Conservation (phyloP, 2,329 filamentous ascomycete genomes). For the Fusarium phyllophilum region DNA sequence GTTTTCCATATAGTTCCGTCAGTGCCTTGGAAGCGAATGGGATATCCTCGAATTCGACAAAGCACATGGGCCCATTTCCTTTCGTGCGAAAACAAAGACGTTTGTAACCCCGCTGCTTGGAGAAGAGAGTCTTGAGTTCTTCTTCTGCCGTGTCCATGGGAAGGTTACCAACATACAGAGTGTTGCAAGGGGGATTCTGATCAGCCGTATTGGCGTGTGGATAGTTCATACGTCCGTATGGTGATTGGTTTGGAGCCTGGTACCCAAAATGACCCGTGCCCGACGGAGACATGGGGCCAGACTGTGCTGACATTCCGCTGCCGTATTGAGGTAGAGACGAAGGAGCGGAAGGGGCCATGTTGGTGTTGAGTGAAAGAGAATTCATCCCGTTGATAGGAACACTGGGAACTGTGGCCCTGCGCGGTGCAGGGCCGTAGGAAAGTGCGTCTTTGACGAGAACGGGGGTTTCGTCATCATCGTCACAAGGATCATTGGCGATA, state of each 20-base stretch:
- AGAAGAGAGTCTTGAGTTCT: slow-evolving; percentile 93
- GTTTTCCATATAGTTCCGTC: slow-evolving; percentile 87
- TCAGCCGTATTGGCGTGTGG: slow-evolving; percentile 94
- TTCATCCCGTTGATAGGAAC: slow-evolving; percentile 76
- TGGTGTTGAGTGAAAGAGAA: slow-evolving; percentile 76
- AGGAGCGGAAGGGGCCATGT: slow-evolving; percentile 56
- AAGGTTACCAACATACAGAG: slow-evolving; percentile 96
- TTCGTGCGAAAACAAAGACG: slow-evolving; percentile 94
- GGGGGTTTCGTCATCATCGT: slow-evolving; percentile 75
- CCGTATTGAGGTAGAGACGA: slow-evolving; percentile 63
- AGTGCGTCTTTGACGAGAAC: slow-evolving; percentile 76
- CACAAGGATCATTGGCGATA: slow-evolving; percentile 71
- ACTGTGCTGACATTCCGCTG: slow-evolving; percentile 53
- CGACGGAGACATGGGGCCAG: slow-evolving; percentile 26
- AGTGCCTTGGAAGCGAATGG: slow-evolving; percentile 92
- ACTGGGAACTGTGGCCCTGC: slow-evolving; percentile 77
- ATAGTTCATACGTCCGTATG: slow-evolving; percentile 73
- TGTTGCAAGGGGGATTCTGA: slow-evolving; percentile 97
- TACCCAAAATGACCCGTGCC: slow-evolving; percentile 24
- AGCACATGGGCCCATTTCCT: slow-evolving; percentile 96
- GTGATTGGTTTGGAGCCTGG: slow-evolving; percentile 59
- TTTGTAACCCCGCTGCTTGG: slow-evolving; percentile 93
- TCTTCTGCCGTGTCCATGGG: slow-evolving; percentile 94
- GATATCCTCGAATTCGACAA: slow-evolving; percentile 96
- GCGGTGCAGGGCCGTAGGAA: slow-evolving; percentile 62